phyloP scores from a whole-genome alignment of 2,329 filamentous ascomycete species.

The Cladophialophora bantiana region DNA sequence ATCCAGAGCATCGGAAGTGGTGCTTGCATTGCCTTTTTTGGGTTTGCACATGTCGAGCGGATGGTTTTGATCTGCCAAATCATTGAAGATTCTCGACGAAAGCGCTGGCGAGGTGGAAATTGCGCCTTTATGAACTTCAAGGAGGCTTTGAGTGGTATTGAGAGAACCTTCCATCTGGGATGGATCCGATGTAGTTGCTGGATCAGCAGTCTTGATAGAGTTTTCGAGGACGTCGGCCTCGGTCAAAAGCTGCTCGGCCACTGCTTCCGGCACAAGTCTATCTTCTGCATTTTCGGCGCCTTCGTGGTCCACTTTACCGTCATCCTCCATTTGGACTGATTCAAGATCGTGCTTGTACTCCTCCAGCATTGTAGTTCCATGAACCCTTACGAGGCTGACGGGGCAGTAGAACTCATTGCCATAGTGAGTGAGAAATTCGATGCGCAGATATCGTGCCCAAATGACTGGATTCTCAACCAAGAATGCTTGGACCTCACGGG shows the following conservation, averaged over 20 bases:
- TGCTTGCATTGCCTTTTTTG: background rate
- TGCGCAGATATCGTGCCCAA: constrained; percentile 89
- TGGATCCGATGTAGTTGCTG: background rate
- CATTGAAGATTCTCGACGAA: background rate
- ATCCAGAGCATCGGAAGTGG: background rate
- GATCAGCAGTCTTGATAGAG: constrained; percentile 31
- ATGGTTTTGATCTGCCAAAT: background rate
- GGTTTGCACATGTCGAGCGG: background rate
- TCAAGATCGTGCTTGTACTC: constrained; percentile 90
- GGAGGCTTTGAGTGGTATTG: background rate
- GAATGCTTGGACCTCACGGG: constrained; percentile 92
- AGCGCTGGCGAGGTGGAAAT: background rate
- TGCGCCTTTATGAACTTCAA: background rate
- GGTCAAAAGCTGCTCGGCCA: constrained; percentile 37
- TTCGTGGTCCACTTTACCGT: constrained; percentile 43
- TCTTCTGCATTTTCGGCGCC: constrained; percentile 36
- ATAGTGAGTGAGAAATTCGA: constrained; percentile 92
- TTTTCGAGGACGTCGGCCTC: constrained; percentile 36
- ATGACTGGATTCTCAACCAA: constrained; percentile 93
- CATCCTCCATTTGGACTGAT: constrained; percentile 62
- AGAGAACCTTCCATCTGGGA: background rate
- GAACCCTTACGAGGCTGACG: constrained; percentile 85
- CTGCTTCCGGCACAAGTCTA: constrained; percentile 25
- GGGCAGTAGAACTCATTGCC: constrained; percentile 98
- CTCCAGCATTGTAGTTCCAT: constrained; percentile 92